Evolutionary conservation across 306 rosid species (phyloP), one percentile per base, ranked within the genome.

Genomic region (Phaseolus lunatus): DNA sequence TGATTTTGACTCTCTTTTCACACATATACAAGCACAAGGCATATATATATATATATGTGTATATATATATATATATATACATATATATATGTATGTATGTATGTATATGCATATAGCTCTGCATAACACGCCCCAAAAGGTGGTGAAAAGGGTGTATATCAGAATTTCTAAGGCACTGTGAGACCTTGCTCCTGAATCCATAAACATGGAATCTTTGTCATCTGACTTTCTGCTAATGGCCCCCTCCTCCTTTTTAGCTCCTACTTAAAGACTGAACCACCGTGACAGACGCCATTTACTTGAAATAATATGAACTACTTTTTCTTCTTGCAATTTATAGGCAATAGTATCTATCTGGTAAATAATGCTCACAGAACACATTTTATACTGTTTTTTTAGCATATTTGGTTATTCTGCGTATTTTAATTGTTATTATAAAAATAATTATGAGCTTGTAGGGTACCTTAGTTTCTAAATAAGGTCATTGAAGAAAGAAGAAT

Each of bases 231-330:
- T 9, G 9, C 44, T 39, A 9, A 39, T 44, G 11, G 14, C 67
- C 16, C 66, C 68, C 29, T 53, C 33, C 50, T 75, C 18, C 81
- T 69, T 75, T 27, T 63, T 43, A 56, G 63, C 69, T 67, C 31
- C 66, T 58, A 29, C 57, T 80, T 80, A 47, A 88, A 85, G 87
- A 75, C 81, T 70, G 74, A 83, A 79, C 82, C 81, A 70, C 88
- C 93, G 93, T 81, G 91, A 93, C 90, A 72, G 62, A 72, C 89
- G 93, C 85, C 78, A 82, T 82, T 88, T 86, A 78, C 84, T 77
- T 78, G 82, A 86, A 81, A 76, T 84, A 65, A 83, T 39, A 39
- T 81, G 86, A 80, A 48, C 78, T 63, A 79, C 82, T 76, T 56
- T 31, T 8, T 49, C 31, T 37, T 68, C 29, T 41, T 47, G 53